A percentile compares a stretch with the other conserved stretches of the same genome.
Evolutionary conservation across 768 basidiomycete genomes (phyloP).

Genomic region (Plicaturopsis crispa): DNA sequence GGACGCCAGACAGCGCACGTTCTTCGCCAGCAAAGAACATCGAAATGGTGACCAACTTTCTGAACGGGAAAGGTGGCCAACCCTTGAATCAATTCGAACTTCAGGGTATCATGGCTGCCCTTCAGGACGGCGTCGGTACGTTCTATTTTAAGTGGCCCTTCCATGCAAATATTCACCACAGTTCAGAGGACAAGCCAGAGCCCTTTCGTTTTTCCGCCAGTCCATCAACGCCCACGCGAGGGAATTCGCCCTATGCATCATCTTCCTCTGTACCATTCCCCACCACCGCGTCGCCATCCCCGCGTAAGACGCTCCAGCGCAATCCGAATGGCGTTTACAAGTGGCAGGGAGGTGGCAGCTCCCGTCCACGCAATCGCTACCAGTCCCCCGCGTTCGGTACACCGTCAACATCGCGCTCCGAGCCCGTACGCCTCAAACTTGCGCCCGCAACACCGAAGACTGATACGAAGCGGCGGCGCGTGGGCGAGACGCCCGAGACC

Average conservation of each 20-base stretch:
- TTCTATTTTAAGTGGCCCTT: slow-evolving; percentile 6
- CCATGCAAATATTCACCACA: slow-evolving; percentile 7
- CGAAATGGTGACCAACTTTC: slow-evolving; percentile 39
- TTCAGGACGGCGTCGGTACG: slow-evolving; percentile 45
- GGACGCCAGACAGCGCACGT: slow-evolving; percentile 11
- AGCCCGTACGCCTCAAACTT: slow-evolving; percentile 32
- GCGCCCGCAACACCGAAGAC: slow-evolving; percentile 30
- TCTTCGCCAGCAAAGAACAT: slow-evolving; percentile 35
- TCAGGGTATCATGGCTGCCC: slow-evolving; percentile 45
- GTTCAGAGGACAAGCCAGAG: slow-evolving; percentile 31
- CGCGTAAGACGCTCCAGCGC: slow-evolving; percentile 47
- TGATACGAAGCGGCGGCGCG: slow-evolving; percentile 56
- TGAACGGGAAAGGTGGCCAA: slow-evolving; percentile 38
- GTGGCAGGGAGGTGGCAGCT: slow-evolving; percentile 74
- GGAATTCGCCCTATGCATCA: slow-evolving; percentile 22
- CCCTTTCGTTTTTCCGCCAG: slow-evolving; percentile 59
- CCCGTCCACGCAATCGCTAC: slow-evolving; percentile 61
- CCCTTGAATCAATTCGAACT: slow-evolving; percentile 45
- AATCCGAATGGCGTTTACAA: slow-evolving; percentile 73
- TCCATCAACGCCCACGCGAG: slow-evolving; percentile 32
- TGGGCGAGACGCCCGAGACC: slow-evolving; percentile 32
- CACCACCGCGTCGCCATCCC: slow-evolving; percentile 21
- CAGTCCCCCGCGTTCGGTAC: slow-evolving; percentile 64
- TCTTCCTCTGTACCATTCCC: slow-evolving; percentile 14
- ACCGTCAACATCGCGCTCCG: slow-evolving; percentile 36